phyloP scores from a whole-genome alignment of 768 basidiomycete species.

The Tephrocybe sp. region DNA sequence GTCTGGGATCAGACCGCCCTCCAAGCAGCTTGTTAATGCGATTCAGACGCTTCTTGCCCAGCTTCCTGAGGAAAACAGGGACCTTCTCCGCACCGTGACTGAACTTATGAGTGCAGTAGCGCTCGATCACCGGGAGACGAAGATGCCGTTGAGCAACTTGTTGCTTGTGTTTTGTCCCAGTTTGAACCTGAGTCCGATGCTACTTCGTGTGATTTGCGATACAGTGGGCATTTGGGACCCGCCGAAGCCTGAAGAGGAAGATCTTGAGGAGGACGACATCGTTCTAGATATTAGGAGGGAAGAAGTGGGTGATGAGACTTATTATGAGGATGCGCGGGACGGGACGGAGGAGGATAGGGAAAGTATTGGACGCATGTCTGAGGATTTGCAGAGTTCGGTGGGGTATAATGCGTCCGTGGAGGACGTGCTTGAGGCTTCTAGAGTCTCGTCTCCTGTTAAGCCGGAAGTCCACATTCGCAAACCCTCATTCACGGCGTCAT shows the following conservation, averaged over 20 bases:
- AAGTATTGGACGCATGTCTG: constrained; percentile 25
- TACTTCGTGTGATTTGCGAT: constrained; percentile 74
- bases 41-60: constrained; percentile 62
- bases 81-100: constrained; percentile 78
- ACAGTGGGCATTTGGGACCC: constrained; percentile 61
- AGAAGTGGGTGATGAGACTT: constrained; percentile 20
- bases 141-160: constrained; percentile 91
- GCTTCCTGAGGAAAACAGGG: constrained; percentile 78
- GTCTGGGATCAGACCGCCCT: constrained; percentile 57
- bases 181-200: constrained; percentile 71
- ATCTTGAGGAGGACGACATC: constrained; percentile 20
- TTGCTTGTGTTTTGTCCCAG: constrained; percentile 87
- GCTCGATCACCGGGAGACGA: constrained; percentile 64
- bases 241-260: constrained; percentile 29
- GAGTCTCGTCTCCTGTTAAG: constrained; percentile 3
- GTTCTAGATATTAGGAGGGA: constrained; percentile 26
- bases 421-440: constrained; percentile 17
- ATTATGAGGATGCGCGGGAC: constrained; percentile 23
- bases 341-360: constrained; percentile 23
- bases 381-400: constrained; percentile 26
- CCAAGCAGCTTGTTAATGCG: constrained; percentile 51
- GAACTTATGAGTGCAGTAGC: constrained; percentile 80
- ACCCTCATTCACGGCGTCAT: constrained; percentile 14
- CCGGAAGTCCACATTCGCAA: constrained; percentile 7
- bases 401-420: constrained; percentile 37